Percentiles rank a stretch among this genome's conserved stretches.
Conservation (phyloP, 495 filamentous ascomycete genomes). For the Hypoxylon cercidicola region DNA sequence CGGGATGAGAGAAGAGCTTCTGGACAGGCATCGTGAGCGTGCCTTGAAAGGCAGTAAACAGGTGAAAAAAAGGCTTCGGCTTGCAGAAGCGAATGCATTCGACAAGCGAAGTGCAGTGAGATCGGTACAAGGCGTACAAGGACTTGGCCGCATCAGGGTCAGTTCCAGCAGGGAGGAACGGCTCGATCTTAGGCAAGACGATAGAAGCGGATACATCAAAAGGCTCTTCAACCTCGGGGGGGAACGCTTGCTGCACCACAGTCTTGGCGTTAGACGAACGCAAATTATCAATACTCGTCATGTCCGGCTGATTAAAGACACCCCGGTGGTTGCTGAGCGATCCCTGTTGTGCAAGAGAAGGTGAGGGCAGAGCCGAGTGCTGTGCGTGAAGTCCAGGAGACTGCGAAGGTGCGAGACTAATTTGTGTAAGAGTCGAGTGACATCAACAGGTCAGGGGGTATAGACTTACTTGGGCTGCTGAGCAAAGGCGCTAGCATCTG, state of each 20-base stretch:
- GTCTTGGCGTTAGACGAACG: constrained; percentile 64
- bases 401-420: constrained; percentile 39
- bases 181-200: constrained; percentile 78
- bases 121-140: constrained; percentile 85
- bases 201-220: constrained; percentile 73
- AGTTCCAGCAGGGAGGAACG: constrained; percentile 77
- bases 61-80: constrained; percentile 91
- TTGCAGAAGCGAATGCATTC: constrained; percentile 96
- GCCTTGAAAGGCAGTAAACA: constrained; percentile 95
- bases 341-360: constrained; percentile 53
- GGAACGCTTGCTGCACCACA: constrained; percentile 73
- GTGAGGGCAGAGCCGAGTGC: constrained; percentile 75
- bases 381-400: constrained; percentile 53
- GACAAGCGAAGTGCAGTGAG: constrained; percentile 92
- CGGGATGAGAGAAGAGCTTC: constrained; percentile 85
- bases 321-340: constrained; percentile 48
- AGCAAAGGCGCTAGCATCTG: constrained; percentile 48
- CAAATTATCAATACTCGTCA: constrained; percentile 55
- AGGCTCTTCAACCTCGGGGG: constrained; percentile 59
- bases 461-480: constrained; percentile 54
- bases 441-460: neutral
- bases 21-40: constrained; percentile 97
- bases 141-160: constrained; percentile 86
- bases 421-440: constrained; percentile 40
- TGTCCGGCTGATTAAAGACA: constrained; percentile 63